phyloP scores from a whole-genome alignment of 2,329 filamentous ascomycete genomes.

The Trichothecium roseum region DNA sequence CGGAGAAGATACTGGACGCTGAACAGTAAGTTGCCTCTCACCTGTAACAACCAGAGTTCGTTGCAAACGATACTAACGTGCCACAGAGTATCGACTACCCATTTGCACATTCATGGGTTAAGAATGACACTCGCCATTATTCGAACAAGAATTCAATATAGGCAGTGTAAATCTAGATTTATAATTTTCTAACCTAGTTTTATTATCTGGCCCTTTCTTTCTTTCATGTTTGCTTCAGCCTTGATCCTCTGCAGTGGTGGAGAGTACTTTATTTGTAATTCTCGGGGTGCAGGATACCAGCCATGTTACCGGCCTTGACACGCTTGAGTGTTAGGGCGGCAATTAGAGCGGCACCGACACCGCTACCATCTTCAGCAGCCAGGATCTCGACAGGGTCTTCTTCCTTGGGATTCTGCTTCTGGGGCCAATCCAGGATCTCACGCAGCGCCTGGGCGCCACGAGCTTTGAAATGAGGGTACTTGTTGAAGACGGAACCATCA shows the following conservation, averaged over 20 bases:
- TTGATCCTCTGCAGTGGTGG: no score
- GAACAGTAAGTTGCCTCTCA: conserved; percentile 41
- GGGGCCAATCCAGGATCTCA: conserved; percentile 92
- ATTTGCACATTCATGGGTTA: conserved; percentile 64
- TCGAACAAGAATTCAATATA: not conserved
- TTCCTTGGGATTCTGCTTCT: conserved; percentile 54
- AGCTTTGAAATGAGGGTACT: conserved; percentile 96
- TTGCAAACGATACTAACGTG: no score
- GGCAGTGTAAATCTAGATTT: not conserved
- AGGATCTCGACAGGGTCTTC: conserved; percentile 82
- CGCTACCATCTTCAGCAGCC: conserved; percentile 88
- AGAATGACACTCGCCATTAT: conserved; percentile 3
- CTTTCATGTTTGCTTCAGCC: not conserved
- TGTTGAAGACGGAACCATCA: conserved; percentile 97
- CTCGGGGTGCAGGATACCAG: conserved; percentile 55
- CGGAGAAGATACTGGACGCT: conserved; percentile 84
- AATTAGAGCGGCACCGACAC: conserved; percentile 94
- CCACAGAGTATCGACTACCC: conserved; percentile 58
- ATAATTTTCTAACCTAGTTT: conserved; percentile 2
- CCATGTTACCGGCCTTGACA: conserved; percentile 51
- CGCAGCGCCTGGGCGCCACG: conserved; percentile 81
- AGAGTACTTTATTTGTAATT: conserved; percentile 34
- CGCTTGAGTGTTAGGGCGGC: conserved; percentile 61
- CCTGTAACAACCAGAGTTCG: no score
- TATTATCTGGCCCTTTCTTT: not conserved